phyloP scores from a whole-genome alignment of 331 rosid species.

The Pyrus hybrid region DNA sequence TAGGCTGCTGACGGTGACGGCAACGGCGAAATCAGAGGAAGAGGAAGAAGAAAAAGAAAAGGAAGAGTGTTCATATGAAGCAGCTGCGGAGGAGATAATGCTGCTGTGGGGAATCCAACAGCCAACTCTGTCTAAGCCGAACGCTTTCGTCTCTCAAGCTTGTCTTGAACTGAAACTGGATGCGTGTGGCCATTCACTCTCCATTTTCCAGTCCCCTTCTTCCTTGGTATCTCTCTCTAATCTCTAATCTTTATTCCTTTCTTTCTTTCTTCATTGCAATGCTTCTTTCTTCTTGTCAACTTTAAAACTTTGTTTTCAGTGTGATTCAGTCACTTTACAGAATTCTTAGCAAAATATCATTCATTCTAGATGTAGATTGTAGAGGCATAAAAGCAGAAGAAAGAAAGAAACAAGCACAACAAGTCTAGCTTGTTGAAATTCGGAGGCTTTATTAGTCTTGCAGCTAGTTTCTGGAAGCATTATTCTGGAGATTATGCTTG shows the following conservation, averaged over 20 bases:
- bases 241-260: neutral
- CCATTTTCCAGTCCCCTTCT: slow-evolving; percentile 83
- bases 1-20: neutral
- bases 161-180: slow-evolving; percentile 56
- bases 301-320: no score
- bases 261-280: neutral
- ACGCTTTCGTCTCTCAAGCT: slow-evolving; percentile 68
- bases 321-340: neutral
- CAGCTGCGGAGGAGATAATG: slow-evolving; percentile 82
- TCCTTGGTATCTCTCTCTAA: slow-evolving; percentile 38
- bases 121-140: slow-evolving; percentile 67
- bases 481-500: neutral
- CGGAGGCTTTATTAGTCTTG: neutral
- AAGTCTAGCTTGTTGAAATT: neutral
- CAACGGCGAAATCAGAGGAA: neutral
- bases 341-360: neutral
- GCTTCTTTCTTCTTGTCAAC: no score
- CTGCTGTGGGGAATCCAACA: slow-evolving; percentile 77
- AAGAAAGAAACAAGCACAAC: neutral
- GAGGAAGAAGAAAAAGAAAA: neutral
- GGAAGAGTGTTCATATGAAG: neutral
- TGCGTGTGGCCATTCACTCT: slow-evolving; percentile 75
- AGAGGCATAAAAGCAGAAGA: neutral
- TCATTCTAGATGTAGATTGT: neutral
- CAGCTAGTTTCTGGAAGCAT: neutral